A percentile compares a stretch with the other conserved stretches of the same genome.
These are phyloP conservation scores for Gnomoniopsis sp. DNA, from an alignment of 2,329 filamentous ascomycete species.

Conservation along the genomic window DNA sequence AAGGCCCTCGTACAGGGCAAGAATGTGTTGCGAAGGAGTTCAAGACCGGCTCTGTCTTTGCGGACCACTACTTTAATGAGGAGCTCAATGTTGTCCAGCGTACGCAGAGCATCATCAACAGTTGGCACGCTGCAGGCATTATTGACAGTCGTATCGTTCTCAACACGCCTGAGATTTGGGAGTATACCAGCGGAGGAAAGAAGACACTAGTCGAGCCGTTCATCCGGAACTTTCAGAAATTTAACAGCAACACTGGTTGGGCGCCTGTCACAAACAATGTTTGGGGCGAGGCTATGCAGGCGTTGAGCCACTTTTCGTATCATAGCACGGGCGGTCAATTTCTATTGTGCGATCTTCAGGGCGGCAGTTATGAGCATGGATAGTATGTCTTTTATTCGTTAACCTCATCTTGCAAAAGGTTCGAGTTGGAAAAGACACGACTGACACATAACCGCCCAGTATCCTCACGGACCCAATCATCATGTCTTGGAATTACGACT, in stretches of 20 bases:
- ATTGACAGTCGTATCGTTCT: constrained; percentile 31
- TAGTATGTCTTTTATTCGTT: neutral
- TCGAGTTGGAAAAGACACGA: neutral
- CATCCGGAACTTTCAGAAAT: constrained; percentile 39
- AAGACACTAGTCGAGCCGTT: constrained; percentile 33
- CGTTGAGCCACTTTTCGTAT: constrained; percentile 42
- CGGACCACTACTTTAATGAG: constrained; percentile 12
- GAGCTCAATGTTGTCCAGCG: constrained; percentile 9
- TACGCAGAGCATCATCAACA: constrained; percentile 8
- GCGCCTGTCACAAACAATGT: constrained; percentile 20
- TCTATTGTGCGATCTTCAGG: constrained; percentile 40
- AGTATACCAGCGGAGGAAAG: constrained; percentile 22
- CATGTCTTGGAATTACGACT: constrained; percentile 33
- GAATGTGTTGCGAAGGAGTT: constrained; percentile 13
- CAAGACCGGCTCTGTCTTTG: constrained; percentile 7
- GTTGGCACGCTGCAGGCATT: constrained; percentile 18
- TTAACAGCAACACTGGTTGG: constrained; percentile 43
- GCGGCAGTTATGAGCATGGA: constrained; percentile 33
- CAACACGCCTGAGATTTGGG: constrained; percentile 34
- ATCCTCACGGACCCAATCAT: constrained; percentile 40
- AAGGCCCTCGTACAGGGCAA: neutral
- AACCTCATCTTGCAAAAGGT: no score
- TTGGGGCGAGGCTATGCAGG: constrained; percentile 37
- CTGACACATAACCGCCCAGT: constrained; percentile 14
- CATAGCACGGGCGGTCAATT: constrained; percentile 33